A percentile compares a stretch with the other conserved stretches of the same genome.
These are phyloP conservation scores for Aquilaria malaccensis DNA, from an alignment of 345 rosid species.

Conservation along the genomic window DNA sequence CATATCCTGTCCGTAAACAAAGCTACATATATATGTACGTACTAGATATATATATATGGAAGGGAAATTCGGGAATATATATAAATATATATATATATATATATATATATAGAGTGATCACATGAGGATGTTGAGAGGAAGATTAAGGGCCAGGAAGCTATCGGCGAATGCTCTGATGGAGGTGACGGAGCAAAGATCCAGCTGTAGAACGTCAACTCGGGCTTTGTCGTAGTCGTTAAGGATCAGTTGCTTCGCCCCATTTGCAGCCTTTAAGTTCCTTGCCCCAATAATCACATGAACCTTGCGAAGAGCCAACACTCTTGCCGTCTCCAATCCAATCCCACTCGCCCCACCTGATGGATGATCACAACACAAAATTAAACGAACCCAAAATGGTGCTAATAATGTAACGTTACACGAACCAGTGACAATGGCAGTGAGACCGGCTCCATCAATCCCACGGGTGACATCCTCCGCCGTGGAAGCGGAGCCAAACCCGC, in stretches of 20 bases:
- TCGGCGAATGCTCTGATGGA: constrained; percentile 39
- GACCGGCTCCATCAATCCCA: constrained; percentile 54
- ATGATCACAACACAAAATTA: neutral
- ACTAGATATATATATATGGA: too few species aligned
- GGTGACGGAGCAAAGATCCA: constrained; percentile 48
- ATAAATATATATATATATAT: too few species aligned
- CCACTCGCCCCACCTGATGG: constrained; percentile 82
- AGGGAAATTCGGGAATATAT: too few species aligned
- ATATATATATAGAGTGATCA: constrained; percentile 11
- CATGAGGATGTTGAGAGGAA: constrained; percentile 65
- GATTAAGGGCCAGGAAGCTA: constrained; percentile 40
- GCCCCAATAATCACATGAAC: constrained; percentile 78
- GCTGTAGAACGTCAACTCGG: constrained; percentile 38
- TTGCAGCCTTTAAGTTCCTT: constrained; percentile 70
- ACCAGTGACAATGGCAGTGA: constrained; percentile 84
- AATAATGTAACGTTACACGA: neutral
- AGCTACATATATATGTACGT: too few species aligned
- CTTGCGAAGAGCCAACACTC: constrained; percentile 58
- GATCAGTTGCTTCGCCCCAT: constrained; percentile 44
- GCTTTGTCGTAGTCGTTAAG: constrained; percentile 24
- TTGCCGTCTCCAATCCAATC: constrained; percentile 84
- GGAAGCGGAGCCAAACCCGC: constrained; percentile 90
- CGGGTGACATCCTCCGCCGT: constrained; percentile 75
- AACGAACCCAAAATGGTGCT: neutral
- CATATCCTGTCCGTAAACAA: too few species aligned